A percentile compares a stretch with the other conserved stretches of the same genome.
phyloP scores from a whole-genome alignment of 208 protist genomes.

The Angomonas ambiguus region DNA sequence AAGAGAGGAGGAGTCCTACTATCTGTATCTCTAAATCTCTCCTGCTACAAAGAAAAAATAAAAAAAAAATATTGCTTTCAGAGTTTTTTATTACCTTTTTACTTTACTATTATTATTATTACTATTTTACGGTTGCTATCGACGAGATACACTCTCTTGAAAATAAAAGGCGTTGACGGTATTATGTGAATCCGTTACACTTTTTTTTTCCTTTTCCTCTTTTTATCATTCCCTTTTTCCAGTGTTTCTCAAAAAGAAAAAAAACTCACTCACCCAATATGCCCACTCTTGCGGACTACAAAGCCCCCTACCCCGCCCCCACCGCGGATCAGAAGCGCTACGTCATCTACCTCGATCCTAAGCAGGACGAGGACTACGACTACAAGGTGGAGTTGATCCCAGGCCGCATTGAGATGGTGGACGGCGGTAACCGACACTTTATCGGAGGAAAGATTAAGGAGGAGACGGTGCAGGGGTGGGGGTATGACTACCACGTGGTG shows the following conservation, averaged over 20 bases:
- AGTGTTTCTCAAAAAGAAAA: background rate
- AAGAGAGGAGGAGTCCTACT: background rate
- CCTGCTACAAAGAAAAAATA: background rate
- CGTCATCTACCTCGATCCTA: conserved; percentile 62
- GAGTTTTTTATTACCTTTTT: no score
- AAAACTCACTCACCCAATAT: background rate
- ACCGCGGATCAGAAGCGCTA: conserved; percentile 51
- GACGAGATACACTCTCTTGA: no score
- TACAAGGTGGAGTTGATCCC: conserved; percentile 68
- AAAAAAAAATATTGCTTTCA: no score
- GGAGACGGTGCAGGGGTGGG: conserved; percentile 57
- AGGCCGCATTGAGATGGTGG: conserved; percentile 35
- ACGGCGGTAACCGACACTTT: conserved; percentile 41
- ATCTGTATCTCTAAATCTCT: background rate
- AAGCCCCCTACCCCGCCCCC: conserved; percentile 58
- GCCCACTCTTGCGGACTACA: conserved; percentile 46
- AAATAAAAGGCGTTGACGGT: conserved; percentile 2
- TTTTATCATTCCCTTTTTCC: background rate
- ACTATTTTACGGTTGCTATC: no score
- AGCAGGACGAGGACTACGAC: conserved; percentile 31
- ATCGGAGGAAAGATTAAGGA: conserved; percentile 42
- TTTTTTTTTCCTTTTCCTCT: background rate
- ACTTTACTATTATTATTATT: no score
- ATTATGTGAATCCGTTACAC: background rate
- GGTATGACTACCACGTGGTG: conserved; percentile 45